These are phyloP conservation scores for Blastomyces percursus DNA, from an alignment of 2,329 filamentous ascomycete species.

Conservation along the genomic window DNA sequence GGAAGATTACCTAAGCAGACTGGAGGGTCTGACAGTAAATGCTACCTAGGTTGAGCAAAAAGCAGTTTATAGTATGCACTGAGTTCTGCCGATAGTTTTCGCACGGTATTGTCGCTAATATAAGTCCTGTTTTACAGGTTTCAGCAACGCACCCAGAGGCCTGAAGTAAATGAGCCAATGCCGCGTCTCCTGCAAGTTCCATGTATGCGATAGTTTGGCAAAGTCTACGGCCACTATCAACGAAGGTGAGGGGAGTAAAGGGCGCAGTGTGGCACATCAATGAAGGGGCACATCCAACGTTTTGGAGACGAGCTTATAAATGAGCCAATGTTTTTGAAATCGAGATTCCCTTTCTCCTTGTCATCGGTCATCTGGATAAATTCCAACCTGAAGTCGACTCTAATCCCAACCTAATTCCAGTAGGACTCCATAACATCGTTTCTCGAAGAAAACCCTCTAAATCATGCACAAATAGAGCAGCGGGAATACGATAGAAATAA, in stretches of 20 bases:
- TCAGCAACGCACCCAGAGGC: not conserved
- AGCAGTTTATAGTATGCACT: not conserved
- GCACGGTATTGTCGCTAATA: not conserved
- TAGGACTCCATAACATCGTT: not conserved
- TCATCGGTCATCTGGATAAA: not conserved
- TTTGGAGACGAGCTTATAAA: not conserved
- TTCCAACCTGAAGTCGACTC: not conserved
- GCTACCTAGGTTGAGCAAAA: not conserved
- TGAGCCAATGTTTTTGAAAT: not conserved
- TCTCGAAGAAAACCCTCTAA: not conserved
- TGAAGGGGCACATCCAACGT: not conserved
- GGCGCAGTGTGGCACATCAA: not conserved
- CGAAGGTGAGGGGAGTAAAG: not conserved
- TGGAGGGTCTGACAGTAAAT: too few relatives aligned
- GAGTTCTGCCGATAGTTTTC: not conserved
- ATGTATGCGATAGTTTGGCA: not conserved
- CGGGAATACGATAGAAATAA: not conserved
- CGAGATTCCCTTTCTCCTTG: not conserved
- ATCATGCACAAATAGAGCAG: not conserved
- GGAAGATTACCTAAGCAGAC: too few relatives aligned
- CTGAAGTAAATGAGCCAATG: not conserved
- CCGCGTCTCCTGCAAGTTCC: not conserved
- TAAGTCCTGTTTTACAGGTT: not conserved
- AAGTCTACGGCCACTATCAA: too few relatives aligned
- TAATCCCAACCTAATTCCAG: not conserved